Evolutionary conservation across 1,139 yeast species (phyloP), one percentile per base, ranked within the genome.

Genomic region (Suhomyces kunorum): DNA sequence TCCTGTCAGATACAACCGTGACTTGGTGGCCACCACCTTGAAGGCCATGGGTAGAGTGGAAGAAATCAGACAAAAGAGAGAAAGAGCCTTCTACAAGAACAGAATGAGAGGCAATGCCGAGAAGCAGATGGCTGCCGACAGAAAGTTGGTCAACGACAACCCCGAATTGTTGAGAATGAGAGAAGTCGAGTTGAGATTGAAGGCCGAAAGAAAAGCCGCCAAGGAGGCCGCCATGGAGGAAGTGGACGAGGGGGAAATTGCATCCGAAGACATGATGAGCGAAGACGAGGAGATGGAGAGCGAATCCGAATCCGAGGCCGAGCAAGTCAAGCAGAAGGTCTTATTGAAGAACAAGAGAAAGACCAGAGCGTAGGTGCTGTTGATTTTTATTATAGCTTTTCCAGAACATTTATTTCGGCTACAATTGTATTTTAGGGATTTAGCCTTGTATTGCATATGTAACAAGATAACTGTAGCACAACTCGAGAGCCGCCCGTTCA

Each of bases 101-200:
- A 87, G 98, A 82, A 92, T 92, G 99, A 87, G 87, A 70, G 98
- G 97, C 51, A 92, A 94, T 71, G 85, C 83, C 68, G 96, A 87
- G 54, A 81, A 82, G 66, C 85, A 86, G 64, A 74, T 88, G 60
- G 88, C 83, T 46, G 76, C 87, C 47, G 98, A 92, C 69, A 83
- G 81, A 73, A 87, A 87, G 68, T 76, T 92, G 61, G 94, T 92
- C 38, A 96, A 83, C 59, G 72, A 78, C 45, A 81, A 92, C 69
- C 96, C 96, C 51, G 96, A 87, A 62, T 73, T 92, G 63, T 77
- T 92, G 71, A 84, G 81, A 68, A 80, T 88, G 78, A 83, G 97
- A 75, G 97, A 87, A 33, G 96, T 90, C 46, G 97, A 90, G 71
- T 70, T 88, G 54, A 83, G 88, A 61, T 81, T 88, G 64, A 80